Base-by-base conservation (phyloP, 805 yeast genomes). In the Starmerella powellii region DNA sequence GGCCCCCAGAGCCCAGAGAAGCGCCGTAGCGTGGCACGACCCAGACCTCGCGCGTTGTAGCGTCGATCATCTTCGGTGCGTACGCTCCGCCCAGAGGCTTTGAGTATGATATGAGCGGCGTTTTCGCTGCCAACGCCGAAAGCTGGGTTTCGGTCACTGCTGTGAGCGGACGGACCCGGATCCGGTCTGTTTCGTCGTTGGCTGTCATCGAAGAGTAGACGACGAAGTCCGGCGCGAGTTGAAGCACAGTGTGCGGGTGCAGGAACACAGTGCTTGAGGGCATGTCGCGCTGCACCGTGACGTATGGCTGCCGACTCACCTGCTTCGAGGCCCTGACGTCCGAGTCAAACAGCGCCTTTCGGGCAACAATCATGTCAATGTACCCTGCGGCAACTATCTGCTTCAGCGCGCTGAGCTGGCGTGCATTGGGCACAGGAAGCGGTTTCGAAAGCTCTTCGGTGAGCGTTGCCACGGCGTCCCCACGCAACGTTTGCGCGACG, bases 321-420 rank as follows among this genome's bases (percentile, higher is more conserved):
- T 51, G 71, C 31, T 79, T 65, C 47, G 79, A 80, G 2, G 79
- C 65, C 3, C 79, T 61, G 16, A 81, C 94, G 1, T 76, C 66
- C 16, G 82, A 76, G 55, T 87, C 96, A 15, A 48, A 34, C 34
- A 47, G 18, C 3, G 51, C 52, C 1, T 84, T 87, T 47, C 97
- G 69, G 13, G 84, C 72, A 1, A 94, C 94, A 18, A 88, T 72
- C 56, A 83, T 94, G 59, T 91, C 99, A 31, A 91, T 70, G 54
- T 82, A 91, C 0, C 97, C 98, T 0, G 96, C 79, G 5, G 95
- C 74, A 3, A 88, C 68, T 76, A 91, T 87, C 62, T 91, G 99
- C 56, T 85, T 87, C 48, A 91, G 61, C 0, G 91, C 80, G 40
- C 75, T 71, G 4, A 85, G 57, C 62, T 91, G 98, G 5, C 62